Evolutionary conservation across 495 filamentous ascomycete genomes (phyloP), one percentile per base, ranked within the genome.

Genomic region (Penicillium paradoxum): DNA sequence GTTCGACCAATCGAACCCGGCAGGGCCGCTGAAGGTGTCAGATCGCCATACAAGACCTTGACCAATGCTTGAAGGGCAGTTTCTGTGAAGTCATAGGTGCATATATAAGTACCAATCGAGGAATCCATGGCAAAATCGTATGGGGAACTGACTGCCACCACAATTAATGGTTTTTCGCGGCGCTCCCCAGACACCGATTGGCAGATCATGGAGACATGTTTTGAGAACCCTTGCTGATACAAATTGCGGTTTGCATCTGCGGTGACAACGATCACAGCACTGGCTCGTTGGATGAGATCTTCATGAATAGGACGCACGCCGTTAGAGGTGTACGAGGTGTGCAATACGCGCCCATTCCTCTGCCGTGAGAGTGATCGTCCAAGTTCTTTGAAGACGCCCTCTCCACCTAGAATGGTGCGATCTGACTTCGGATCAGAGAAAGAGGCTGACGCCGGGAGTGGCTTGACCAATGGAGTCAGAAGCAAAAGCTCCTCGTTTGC

Each of bases 51-150:
- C 2, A 96, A 66, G 5, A 87, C 85, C 39, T 90, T 84, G 25
- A 91, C 89, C 8, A 96, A 72, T 2, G 90, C 87, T 48, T 84
- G 81, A 73, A 95, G 80, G 19, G 90, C 90, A 0, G 88, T 91
- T 58, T 96, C 90, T 4, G 90, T 96, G 63, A 93, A 95, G 72
- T 96, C 90, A 61, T 91, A 96, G 0, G 90, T 96, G 70, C 90
- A 96, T 42, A 96, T 77, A 63, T 95, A 96, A 4, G 90, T 95
- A 8, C 86, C 86, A 25, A 96, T 88, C 3, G 83, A 79, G 46
- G 84, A 81, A 54, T 96, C 90, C 83, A 88, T 90, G n/a, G 89
- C 90, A 67, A 96, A 96, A 66, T 96, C 90, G 67, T 95, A 96
- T 1, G 90, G 90, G 7, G 90, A 95, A 68, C 89, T 95, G 47